A percentile compares a stretch with the other conserved stretches of the same genome.
phyloP scores from a whole-genome alignment of 2,329 filamentous ascomycete genomes.

The Taxawa tesnikishii region DNA sequence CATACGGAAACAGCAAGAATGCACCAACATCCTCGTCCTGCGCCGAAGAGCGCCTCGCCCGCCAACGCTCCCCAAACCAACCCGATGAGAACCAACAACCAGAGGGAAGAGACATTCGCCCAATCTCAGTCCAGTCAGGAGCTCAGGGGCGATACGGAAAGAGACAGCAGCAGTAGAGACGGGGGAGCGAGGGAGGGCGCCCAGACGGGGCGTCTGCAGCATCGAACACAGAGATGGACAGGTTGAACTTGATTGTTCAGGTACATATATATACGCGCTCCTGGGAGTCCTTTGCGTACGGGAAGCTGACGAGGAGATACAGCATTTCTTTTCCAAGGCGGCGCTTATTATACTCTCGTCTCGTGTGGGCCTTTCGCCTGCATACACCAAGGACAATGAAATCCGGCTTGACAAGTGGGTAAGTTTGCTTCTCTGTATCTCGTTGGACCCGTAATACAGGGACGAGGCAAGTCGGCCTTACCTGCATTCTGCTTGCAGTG shows the following conservation, averaged over 20 bases:
- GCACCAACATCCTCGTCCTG: constrained; percentile 80
- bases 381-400: constrained; percentile 43
- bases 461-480: background rate
- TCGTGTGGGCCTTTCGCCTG: constrained; percentile 55
- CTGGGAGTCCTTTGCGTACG: constrained; percentile 6
- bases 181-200: constrained; percentile 12
- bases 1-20: constrained; percentile 35
- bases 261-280: constrained; percentile 32
- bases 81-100: constrained; percentile 57
- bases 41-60: constrained; percentile 60
- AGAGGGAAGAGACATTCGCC: constrained; percentile 48
- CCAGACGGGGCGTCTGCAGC: constrained; percentile 20
- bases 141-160: constrained; percentile 6
- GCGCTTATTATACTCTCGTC: constrained; percentile 75
- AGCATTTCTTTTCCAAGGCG: constrained; percentile 90
- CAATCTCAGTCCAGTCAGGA: constrained; percentile 36
- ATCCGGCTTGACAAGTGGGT: constrained; percentile 81
- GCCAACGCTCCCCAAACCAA: constrained; percentile 61
- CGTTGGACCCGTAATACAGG: background rate
- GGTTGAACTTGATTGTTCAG: constrained; percentile 89
- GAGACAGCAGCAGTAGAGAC: constrained; percentile 23
- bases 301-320: constrained; percentile 4
- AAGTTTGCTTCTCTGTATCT: constrained; percentile 23
- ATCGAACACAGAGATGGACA: constrained; percentile 57
- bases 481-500: background rate